phyloP scores from a whole-genome alignment of 192 early-diverging fungal genomes.

The Piromyces finnis region DNA sequence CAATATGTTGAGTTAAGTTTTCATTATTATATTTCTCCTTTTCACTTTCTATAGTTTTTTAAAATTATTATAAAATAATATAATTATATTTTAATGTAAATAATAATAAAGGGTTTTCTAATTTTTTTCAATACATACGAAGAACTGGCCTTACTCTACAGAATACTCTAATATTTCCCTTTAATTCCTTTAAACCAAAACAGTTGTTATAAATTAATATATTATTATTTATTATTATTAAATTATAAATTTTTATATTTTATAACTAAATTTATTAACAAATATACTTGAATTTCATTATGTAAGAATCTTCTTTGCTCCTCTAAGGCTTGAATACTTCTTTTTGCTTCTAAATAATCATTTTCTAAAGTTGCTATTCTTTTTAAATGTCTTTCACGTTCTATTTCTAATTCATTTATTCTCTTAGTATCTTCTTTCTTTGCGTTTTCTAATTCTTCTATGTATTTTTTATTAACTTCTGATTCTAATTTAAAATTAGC shows the following conservation, averaged over 20 bases:
- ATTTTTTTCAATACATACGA: conserved; percentile 2
- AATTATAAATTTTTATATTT: too few species aligned
- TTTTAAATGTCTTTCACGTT: background rate
- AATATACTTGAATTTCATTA: background rate
- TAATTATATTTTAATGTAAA: too few species aligned
- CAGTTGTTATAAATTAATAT: too few species aligned
- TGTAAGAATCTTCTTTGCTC: background rate
- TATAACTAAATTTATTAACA: background rate
- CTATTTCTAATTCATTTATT: background rate
- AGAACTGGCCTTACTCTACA: conserved; percentile 75
- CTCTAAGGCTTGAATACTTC: background rate
- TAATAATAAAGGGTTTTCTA: too few species aligned
- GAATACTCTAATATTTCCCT: conserved; percentile 95
- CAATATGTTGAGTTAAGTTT: conserved; percentile 2
- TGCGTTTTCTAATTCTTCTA: background rate
- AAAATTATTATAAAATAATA: too few species aligned
- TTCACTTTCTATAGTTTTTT: conserved; percentile 6
- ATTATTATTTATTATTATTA: too few species aligned
- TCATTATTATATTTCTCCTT: conserved; percentile 4
- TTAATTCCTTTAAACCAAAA: conserved; percentile 72
- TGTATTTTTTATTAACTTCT: background rate
- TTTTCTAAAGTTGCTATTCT: background rate
- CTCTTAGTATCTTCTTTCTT: background rate
- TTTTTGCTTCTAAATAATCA: background rate
- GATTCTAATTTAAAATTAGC: background rate